Conservation (phyloP, 2,329 filamentous ascomycete genomes). For the Neospermospora avenae region DNA sequence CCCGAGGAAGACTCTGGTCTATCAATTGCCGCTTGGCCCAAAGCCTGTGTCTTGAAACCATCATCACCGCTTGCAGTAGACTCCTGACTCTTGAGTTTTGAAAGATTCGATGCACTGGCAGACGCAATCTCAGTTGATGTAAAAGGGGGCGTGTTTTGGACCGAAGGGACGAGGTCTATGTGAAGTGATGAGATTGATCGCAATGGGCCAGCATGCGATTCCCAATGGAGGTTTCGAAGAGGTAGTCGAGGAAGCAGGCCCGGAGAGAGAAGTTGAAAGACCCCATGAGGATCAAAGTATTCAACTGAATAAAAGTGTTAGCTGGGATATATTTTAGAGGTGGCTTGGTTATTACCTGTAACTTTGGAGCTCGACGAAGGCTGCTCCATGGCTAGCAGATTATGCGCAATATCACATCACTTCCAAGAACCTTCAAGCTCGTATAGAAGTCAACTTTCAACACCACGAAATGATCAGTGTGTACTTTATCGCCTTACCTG, state of each 20-base stretch:
- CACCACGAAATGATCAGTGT: neutral
- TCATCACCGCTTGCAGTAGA: slow-evolving; percentile 45
- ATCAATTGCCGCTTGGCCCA: slow-evolving; percentile 39
- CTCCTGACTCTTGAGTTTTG: slow-evolving; percentile 37
- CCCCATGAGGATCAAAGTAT: slow-evolving; percentile 88
- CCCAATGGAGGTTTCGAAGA: slow-evolving; percentile 92
- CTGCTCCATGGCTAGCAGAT: slow-evolving; percentile 52
- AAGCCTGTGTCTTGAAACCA: slow-evolving; percentile 57
- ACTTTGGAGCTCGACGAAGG: slow-evolving; percentile 72
- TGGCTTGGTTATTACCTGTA: slow-evolving; percentile 52
- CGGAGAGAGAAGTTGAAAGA: slow-evolving; percentile 78
- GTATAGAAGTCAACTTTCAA: neutral
- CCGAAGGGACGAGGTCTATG: slow-evolving; percentile 70
- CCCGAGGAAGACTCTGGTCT: slow-evolving; percentile 25
- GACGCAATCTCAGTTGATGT: slow-evolving; percentile 37
- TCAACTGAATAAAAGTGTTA: slow-evolving; percentile 60
- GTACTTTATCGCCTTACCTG: neutral
- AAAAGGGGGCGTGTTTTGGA: slow-evolving; percentile 42
- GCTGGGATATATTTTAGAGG: neutral
- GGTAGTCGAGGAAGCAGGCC: slow-evolving; percentile 77
- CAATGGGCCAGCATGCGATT: slow-evolving; percentile 85
- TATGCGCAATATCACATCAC: slow-evolving; percentile 1
- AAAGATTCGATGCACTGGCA: slow-evolving; percentile 32
- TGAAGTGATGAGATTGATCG: slow-evolving; percentile 93
- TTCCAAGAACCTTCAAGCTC: neutral